A percentile compares a stretch with the other conserved stretches of the same genome.
phyloP scores from a whole-genome alignment of 2,329 filamentous ascomycete species.

The Westerdykella sp. region DNA sequence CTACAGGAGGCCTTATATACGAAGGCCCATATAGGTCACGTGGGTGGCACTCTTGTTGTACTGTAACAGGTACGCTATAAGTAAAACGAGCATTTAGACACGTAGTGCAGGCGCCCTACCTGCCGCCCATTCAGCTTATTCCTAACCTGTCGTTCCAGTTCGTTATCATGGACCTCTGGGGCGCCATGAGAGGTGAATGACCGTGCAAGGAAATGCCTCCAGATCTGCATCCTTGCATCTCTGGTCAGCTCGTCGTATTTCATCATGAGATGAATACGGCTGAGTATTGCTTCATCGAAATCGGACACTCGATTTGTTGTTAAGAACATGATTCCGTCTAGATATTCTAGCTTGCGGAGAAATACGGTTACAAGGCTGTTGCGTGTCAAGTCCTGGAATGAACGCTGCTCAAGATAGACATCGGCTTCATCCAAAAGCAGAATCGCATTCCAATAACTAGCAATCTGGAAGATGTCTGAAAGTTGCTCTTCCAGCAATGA shows the following conservation, averaged over 20 bases:
- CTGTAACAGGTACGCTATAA: background rate
- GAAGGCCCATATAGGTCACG: no score
- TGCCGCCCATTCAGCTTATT: slow-evolving; percentile 6
- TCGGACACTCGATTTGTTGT: slow-evolving; percentile 28
- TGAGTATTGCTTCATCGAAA: slow-evolving; percentile 32
- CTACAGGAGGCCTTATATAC: no score
- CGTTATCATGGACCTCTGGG: slow-evolving; percentile 3
- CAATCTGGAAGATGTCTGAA: slow-evolving; percentile 9
- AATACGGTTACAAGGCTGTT: slow-evolving; percentile 28
- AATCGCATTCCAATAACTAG: slow-evolving; percentile 18
- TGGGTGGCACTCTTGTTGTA: no score
- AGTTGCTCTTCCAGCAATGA: slow-evolving; percentile 10
- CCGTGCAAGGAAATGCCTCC: slow-evolving; percentile 3
- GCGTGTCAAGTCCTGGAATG: slow-evolving; percentile 21
- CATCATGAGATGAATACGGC: slow-evolving; percentile 24
- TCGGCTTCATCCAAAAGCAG: slow-evolving; percentile 36
- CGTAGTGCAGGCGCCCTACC: slow-evolving; percentile 3
- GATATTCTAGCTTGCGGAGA: slow-evolving; percentile 7
- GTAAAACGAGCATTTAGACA: slow-evolving; percentile 2
- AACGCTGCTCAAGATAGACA: slow-evolving; percentile 33
- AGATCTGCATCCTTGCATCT: slow-evolving; percentile 6
- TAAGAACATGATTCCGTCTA: slow-evolving; percentile 30
- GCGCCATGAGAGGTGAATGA: slow-evolving; percentile 2
- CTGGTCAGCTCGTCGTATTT: slow-evolving; percentile 7
- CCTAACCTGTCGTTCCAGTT: slow-evolving; percentile 5